Conservation (phyloP, 129 eudicot species). For the Tagetes erecta region DNA sequence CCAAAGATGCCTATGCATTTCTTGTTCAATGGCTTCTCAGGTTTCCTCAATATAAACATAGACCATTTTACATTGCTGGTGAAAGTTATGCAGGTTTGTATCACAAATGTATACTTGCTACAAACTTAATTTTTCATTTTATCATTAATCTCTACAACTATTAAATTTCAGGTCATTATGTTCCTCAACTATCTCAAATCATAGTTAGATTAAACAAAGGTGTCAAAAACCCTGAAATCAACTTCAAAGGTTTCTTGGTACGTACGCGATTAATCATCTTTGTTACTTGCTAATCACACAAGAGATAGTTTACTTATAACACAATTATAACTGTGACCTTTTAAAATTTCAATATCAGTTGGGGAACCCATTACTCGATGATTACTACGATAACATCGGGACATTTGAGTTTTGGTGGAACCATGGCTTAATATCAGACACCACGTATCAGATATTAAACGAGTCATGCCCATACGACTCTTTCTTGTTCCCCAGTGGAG, state of each 20-base stretch:
- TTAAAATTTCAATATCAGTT: conserved; percentile 26
- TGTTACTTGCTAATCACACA: neutral
- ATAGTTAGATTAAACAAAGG: conserved; percentile 52
- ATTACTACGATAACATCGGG: conserved; percentile 54
- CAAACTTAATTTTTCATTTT: neutral
- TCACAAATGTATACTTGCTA: neutral
- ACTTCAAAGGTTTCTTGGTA: conserved; percentile 75
- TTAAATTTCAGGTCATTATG: conserved; percentile 52
- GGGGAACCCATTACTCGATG: conserved; percentile 67
- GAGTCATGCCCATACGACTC: conserved; percentile 56
- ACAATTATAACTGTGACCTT: neutral
- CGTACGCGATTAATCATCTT: neutral
- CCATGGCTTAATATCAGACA: conserved; percentile 62
- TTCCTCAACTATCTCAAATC: conserved; percentile 59
- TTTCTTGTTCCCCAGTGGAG: conserved; percentile 50
- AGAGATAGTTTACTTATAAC: neutral
- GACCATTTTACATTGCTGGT: conserved; percentile 69
- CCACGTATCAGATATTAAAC: conserved; percentile 53
- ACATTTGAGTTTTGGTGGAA: conserved; percentile 72
- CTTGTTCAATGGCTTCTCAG: conserved; percentile 61
- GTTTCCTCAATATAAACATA: conserved; percentile 62
- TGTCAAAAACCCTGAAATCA: conserved; percentile 44
- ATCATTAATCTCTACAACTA: neutral
- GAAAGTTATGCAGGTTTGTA: conserved; percentile 75
- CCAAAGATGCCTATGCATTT: conserved; percentile 58